These are phyloP conservation scores for Linnemannia exigua DNA, from an alignment of 192 early-diverging fungal species.

Conservation along the genomic window DNA sequence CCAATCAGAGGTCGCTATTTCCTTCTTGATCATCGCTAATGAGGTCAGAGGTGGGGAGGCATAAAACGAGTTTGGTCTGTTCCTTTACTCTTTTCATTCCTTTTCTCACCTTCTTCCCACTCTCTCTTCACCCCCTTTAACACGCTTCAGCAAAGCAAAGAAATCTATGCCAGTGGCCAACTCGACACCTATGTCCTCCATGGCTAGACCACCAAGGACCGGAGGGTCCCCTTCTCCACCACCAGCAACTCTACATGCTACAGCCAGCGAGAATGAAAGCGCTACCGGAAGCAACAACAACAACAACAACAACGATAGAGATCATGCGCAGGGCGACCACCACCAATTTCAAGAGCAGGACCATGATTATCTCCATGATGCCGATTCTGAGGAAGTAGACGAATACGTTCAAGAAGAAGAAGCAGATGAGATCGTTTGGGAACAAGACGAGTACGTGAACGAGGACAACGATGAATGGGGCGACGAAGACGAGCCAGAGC, in stretches of 20 bases:
- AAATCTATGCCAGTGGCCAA: background rate
- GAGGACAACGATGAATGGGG: background rate
- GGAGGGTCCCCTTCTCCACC: background rate
- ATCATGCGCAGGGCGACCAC: background rate
- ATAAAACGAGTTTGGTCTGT: background rate
- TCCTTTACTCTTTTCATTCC: background rate
- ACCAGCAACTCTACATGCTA: too few relatives aligned
- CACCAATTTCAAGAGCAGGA: background rate
- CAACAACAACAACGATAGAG: background rate
- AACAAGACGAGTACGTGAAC: background rate
- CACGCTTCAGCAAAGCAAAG: background rate
- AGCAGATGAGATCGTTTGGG: background rate
- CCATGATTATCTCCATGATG: background rate
- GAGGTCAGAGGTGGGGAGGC: too few relatives aligned
- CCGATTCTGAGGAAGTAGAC: background rate
- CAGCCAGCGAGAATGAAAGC: too few relatives aligned
- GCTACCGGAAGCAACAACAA: background rate
- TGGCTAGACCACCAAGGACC: too few relatives aligned
- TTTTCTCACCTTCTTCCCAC: background rate
- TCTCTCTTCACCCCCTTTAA: background rate
- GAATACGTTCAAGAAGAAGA: background rate
- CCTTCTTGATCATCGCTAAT: background rate
- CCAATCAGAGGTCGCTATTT: constrained; percentile 35
- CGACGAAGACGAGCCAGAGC: background rate
- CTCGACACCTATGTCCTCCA: background rate